Evolutionary conservation across 1,139 yeast genomes (phyloP), one percentile per base, ranked within the genome.

Genomic region (Meyerozyma guilliermondii): DNA sequence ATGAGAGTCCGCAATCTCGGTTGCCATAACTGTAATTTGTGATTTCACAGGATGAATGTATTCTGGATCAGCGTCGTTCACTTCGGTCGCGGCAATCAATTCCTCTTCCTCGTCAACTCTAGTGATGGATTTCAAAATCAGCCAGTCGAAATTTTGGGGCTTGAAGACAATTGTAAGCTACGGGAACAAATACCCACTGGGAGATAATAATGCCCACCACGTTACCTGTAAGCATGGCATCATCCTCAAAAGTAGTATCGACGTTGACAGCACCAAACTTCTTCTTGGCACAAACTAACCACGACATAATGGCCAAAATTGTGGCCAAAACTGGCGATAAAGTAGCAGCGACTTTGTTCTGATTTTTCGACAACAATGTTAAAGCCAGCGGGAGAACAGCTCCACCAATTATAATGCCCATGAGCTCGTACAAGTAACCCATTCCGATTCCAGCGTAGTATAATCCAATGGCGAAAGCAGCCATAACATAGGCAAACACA

Each of bases 151-250:
- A 57, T 85, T 75, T 51, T 82, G 89, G 13, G 85, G 82, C 48
- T 80, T 80, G 59, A 81, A 80, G 7, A 68, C 63, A 38, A 72
- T 68, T 0, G 94, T 85, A 42, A 89, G 66, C 5, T n/a, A 84
- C 53, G 11, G 95, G 91, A 43, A 82, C 70, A 45, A 83, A 70
- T 16, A 89, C 61, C 28, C 77, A 55, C n/a, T n/a, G n/a, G 96
- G 96, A 1, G 89, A 76, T 43, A 81, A 71, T 47, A 89, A 67
- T 0, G 96, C 92, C n/a, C 42, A 87, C 88, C 38, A 87, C 80
- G 57, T 87, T 88, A 45, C 96, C 96, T 3, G 86, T 81, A 49
- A 87, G 72, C 95, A 87, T 87, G 26, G 95, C 83, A 58, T 84
- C 76, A 59, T 87, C 92, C 50, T 75, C 76, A 48, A 88, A 87